Conservation (phyloP, 1,284 basidiomycete genomes). For the Leccinum angustisporum region DNA sequence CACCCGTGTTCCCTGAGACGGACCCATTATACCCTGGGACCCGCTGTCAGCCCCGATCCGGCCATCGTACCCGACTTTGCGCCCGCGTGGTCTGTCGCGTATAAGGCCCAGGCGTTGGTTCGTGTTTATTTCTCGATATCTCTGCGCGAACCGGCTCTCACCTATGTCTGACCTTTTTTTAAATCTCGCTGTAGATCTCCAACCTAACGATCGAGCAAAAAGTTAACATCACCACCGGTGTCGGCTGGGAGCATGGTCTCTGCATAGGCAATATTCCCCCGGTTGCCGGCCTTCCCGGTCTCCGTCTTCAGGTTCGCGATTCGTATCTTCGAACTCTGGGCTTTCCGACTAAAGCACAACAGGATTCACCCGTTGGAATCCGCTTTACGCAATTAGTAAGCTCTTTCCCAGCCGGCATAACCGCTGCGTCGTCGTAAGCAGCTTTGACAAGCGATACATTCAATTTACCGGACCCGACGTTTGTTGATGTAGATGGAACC, state of each 20-base stretch:
- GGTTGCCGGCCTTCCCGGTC: conserved; percentile 31
- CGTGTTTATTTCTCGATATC: conserved; percentile 5
- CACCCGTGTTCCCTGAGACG: conserved; percentile 31
- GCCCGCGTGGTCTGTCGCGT: conserved; percentile 42
- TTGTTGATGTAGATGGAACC: conserved; percentile 29
- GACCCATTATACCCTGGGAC: conserved; percentile 29
- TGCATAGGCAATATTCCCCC: conserved; percentile 45
- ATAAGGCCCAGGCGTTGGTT: conserved; percentile 39
- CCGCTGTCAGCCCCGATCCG: conserved; percentile 30
- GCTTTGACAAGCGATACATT: neutral
- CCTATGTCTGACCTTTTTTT: neutral
- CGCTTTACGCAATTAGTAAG: conserved; percentile 39
- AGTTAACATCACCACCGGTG: conserved; percentile 41
- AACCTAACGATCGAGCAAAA: conserved; percentile 42
- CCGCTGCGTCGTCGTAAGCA: conserved; percentile 52
- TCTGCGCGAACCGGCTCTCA: neutral
- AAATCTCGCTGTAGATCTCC: conserved; percentile 27
- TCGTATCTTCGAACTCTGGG: conserved; percentile 21
- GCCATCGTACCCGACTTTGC: conserved; percentile 44
- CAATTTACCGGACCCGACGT: neutral
- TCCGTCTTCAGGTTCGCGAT: conserved; percentile 31
- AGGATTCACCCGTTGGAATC: conserved; percentile 56
- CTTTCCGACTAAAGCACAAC: neutral
- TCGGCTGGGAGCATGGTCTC: conserved; percentile 38
- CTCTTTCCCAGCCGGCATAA: conserved; percentile 55